Percentiles rank a stretch among this genome's conserved stretches.
Evolutionary conservation across 805 yeast genomes (phyloP).

Genomic region (Zygosaccharomyces rouxii): DNA sequence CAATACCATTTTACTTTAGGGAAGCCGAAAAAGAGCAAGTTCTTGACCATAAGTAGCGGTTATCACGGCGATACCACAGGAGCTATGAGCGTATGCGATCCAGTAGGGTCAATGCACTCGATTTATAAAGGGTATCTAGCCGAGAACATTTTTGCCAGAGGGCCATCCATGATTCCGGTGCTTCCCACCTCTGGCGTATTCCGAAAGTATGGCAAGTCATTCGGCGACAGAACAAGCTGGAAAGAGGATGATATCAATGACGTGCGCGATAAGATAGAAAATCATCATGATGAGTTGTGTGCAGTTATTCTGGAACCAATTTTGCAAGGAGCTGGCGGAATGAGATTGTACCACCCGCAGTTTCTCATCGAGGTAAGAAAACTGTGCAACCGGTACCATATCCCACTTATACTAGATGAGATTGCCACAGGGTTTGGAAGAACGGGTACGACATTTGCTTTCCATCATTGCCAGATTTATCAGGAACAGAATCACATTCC

Average conservation of each 20-base stretch:
- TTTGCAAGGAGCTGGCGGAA: constrained; percentile 40
- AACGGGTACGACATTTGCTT: constrained; percentile 38
- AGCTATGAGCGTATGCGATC: constrained; percentile 38
- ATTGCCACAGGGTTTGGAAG: constrained; percentile 38
- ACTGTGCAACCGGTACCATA: constrained; percentile 32
- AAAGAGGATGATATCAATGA: constrained; percentile 26
- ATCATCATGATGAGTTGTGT: constrained; percentile 34
- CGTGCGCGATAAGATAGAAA: constrained; percentile 28
- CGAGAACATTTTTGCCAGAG: constrained; percentile 27
- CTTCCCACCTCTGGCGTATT: constrained; percentile 15
- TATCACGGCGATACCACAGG: constrained; percentile 41
- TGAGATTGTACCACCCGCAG: constrained; percentile 35
- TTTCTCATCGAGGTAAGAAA: constrained; percentile 33
- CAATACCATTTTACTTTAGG: constrained; percentile 28
- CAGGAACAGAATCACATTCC: constrained; percentile 13
- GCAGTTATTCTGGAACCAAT: constrained; percentile 38
- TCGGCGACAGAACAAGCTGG: constrained; percentile 12
- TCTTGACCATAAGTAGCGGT: constrained; percentile 35
- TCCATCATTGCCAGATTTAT: constrained; percentile 30
- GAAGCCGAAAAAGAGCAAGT: constrained; percentile 25
- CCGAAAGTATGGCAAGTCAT: constrained; percentile 3
- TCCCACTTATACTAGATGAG: constrained; percentile 37
- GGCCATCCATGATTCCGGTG: constrained; percentile 21
- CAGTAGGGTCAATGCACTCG: constrained; percentile 35
- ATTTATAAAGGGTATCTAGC: constrained; percentile 32